Conservation (phyloP, 164 flowering plant species). For the Brasenia schreberi region DNA sequence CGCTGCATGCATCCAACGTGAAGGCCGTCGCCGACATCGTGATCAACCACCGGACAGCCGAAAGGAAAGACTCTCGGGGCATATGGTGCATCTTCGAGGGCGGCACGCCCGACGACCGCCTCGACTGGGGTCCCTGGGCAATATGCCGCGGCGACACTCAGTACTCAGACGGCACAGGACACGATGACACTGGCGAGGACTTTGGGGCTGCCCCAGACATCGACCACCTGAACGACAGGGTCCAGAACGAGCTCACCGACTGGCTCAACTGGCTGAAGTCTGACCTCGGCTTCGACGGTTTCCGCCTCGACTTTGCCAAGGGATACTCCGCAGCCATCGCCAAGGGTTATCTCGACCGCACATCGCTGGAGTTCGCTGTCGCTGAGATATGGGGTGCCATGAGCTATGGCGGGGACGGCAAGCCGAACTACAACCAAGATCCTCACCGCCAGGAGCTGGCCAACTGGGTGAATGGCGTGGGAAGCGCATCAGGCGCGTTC, state of each 20-base stretch:
- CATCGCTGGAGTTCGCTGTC: not conserved
- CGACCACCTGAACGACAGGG: conserved; percentile 2
- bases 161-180: conserved; percentile 1
- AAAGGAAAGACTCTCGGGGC: not conserved
- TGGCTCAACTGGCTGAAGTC: conserved; percentile 6
- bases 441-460: conserved; percentile 2
- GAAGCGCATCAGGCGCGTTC: not conserved
- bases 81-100: conserved; percentile 1
- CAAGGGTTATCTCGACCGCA: not conserved
- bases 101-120: conserved; percentile 4
- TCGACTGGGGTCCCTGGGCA: conserved; percentile 5
- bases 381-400: not conserved
- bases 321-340: not conserved
- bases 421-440: conserved; percentile 6
- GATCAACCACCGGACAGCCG: conserved; percentile 61
- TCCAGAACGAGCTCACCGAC: conserved; percentile 4
- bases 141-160: not conserved
- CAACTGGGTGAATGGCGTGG: not conserved
- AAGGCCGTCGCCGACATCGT: conserved; percentile 67
- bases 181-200: conserved; percentile 3
- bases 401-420: conserved; percentile 13
- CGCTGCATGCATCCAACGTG: conserved; percentile 37
- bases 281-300: conserved; percentile 2
- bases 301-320: conserved; percentile 2
- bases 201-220: not conserved